Evolutionary conservation across 345 rosid genomes (phyloP), one percentile per base, ranked within the genome.

Genomic region (Bruguiera gymnorhiza): DNA sequence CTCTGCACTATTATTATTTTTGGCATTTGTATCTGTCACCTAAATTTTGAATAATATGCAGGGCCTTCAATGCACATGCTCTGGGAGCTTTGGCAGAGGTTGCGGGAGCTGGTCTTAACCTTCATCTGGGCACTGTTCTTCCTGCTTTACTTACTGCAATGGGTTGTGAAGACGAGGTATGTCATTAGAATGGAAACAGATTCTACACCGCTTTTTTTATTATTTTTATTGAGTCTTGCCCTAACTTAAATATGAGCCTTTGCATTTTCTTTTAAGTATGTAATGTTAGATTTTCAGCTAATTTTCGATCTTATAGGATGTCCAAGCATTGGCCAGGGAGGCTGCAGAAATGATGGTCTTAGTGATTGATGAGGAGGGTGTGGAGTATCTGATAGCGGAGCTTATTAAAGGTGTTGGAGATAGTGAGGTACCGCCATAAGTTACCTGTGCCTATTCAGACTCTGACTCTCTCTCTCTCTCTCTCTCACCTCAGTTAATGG

Each of bases 51-150:
- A 27, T 27, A 79, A 6, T 76, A 56, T 83, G 31, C 83, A 95
- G 98, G 61, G 93, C 97, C 74, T 90, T 95, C 76, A 92, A 92
- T 85, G 99, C 97, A 30, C 97, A 95, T 86, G 97, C 99, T 67
- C 73, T 95, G 54, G 99, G 99, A 65, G 99, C 97, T 30, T 83
- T 95, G 71, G 99, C 99, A 46, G 98, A 95, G 74, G 99, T 92
- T 82, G 97, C 99, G 4, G 97, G 99, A 70, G 77, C 97, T 70
- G 96, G 99, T 62, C 90, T 95, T 55, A 87, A 88, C 76, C 62
- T 73, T 77, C 99, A 95, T 80, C 92, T 95, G 71, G 89, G 97
- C 68, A 88, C 91, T 46, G 77, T 95, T 76, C 92, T 95, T 80
- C 98, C 99, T 78, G 88, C 94, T 68, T 86, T 95, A 77, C 98